Conservation (phyloP, 495 filamentous ascomycete species). For the Lasiosphaeriaceae sp. region DNA sequence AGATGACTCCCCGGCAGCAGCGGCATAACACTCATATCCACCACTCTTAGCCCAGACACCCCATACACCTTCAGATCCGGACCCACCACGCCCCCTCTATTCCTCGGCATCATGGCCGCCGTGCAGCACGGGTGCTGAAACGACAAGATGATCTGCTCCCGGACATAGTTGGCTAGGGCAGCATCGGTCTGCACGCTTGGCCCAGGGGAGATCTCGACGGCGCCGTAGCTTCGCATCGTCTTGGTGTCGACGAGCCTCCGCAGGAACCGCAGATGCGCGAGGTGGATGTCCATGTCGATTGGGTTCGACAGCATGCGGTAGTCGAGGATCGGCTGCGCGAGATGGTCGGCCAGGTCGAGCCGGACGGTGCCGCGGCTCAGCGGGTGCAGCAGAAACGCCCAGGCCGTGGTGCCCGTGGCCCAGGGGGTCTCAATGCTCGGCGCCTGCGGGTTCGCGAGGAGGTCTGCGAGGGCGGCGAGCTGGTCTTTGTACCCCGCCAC, state of each 20-base stretch:
- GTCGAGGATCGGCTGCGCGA: conserved; percentile 28
- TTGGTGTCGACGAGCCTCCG: conserved; percentile 18
- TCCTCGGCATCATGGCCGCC: conserved; percentile 50
- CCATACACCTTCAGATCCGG: conserved; percentile 36
- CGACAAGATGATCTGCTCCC: conserved; percentile 2
- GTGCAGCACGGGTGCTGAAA: conserved; percentile 39
- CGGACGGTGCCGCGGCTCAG: conserved; percentile 28
- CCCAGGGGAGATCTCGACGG: conserved; percentile 14
- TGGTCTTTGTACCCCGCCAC: conserved; percentile 21
- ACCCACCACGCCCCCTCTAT: conserved; percentile 46
- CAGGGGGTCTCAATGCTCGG: conserved; percentile 28
- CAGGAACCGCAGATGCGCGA: conserved; percentile 17
- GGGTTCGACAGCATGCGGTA: conserved; percentile 29
- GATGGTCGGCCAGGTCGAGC: conserved; percentile 31
- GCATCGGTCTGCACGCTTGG: conserved; percentile 7
- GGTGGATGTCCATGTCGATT: conserved; percentile 25
- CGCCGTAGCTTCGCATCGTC: conserved; percentile 11
- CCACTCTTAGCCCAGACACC: conserved; percentile 34
- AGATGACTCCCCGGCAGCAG: conserved; percentile 31
- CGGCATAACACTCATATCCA: conserved; percentile 61
- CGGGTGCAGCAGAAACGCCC: conserved; percentile 27
- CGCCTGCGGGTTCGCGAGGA: conserved; percentile 11
- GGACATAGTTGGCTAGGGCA: conserved; percentile 10
- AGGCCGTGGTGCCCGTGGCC: conserved; percentile 10
- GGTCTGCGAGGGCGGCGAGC: conserved; percentile 13